A percentile compares a stretch with the other conserved stretches of the same genome.
These are phyloP conservation scores for Trametes maxima DNA, from an alignment of 768 basidiomycete species.

Conservation along the genomic window DNA sequence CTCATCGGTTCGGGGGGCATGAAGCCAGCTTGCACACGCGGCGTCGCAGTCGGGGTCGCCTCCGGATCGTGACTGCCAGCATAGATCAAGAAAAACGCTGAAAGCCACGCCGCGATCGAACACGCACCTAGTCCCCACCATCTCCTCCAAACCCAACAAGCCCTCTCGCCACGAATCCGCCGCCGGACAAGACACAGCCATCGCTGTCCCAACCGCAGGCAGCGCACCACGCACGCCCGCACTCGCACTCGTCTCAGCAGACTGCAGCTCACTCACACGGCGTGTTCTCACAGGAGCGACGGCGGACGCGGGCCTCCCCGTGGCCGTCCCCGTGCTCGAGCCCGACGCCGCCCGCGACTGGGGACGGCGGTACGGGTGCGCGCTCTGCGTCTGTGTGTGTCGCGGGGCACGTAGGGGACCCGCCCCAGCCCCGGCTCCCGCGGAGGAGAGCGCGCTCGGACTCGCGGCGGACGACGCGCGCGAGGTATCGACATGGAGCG, in stretches of 20 bases:
- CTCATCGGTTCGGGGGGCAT: constrained; percentile 15
- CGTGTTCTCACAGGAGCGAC: constrained; percentile 23
- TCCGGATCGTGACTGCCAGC: constrained; percentile 8
- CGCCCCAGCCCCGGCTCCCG: constrained; percentile 18
- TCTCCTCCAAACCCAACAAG: constrained; percentile 5
- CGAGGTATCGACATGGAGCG: constrained; percentile 23
- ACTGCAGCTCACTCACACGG: constrained; percentile 25
- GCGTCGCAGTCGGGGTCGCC: constrained; percentile 9
- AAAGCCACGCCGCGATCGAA: background rate
- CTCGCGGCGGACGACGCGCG: constrained; percentile 17
- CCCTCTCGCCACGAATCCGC: constrained; percentile 20
- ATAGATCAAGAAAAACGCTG: constrained; percentile 16
- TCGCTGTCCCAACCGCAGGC: constrained; percentile 19
- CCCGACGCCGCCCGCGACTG: constrained; percentile 20
- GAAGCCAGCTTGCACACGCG: background rate
- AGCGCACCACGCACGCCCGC: background rate
- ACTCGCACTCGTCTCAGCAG: constrained; percentile 13
- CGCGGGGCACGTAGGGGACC: constrained; percentile 18
- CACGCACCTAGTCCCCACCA: constrained; percentile 15
- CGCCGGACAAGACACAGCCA: constrained; percentile 25
- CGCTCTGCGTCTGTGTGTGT: constrained; percentile 18
- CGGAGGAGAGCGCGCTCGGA: constrained; percentile 21
- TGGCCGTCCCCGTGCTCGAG: constrained; percentile 10
- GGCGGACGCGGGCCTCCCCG: background rate
- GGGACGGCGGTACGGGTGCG: constrained; percentile 27